Evolutionary conservation across 2,329 filamentous ascomycete species (phyloP).

Genomic region (Trichophyton benhamiae): DNA sequence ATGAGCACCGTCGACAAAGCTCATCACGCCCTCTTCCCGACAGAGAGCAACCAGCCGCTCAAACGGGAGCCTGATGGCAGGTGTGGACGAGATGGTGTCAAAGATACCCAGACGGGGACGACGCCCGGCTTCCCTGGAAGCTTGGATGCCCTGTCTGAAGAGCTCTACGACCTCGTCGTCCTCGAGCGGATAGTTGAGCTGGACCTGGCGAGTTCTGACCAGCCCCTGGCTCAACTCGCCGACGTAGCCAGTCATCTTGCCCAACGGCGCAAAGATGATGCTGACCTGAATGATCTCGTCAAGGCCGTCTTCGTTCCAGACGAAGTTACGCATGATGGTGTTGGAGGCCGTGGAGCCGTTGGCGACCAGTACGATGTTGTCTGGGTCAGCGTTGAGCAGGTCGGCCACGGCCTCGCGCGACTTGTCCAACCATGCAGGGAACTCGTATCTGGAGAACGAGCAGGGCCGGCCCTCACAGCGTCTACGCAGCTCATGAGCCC

Average conservation of each 20-base stretch:
- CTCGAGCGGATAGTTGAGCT: slow-evolving; percentile 55
- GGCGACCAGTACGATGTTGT: slow-evolving; percentile 61
- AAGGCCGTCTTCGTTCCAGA: slow-evolving; percentile 44
- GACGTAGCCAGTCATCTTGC: slow-evolving; percentile 59
- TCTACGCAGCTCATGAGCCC: slow-evolving; percentile 55
- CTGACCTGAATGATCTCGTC: slow-evolving; percentile 67
- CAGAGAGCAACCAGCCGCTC: slow-evolving; percentile 54
- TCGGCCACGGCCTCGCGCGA: slow-evolving; percentile 52
- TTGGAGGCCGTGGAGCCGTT: slow-evolving; percentile 65
- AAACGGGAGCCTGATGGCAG: slow-evolving; percentile 70
- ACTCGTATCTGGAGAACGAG: slow-evolving; percentile 59
- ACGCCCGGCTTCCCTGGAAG: slow-evolving; percentile 45
- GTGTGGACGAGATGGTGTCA: slow-evolving; percentile 67
- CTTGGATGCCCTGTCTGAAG: slow-evolving; percentile 49
- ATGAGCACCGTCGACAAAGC: slow-evolving; percentile 74
- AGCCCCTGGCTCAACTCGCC: slow-evolving; percentile 46
- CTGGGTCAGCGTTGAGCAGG: slow-evolving; percentile 52
- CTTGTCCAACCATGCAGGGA: slow-evolving; percentile 50
- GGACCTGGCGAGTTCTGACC: slow-evolving; percentile 42
- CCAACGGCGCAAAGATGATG: slow-evolving; percentile 66
- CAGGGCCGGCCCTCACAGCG: slow-evolving; percentile 58
- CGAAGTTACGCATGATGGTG: slow-evolving; percentile 62
- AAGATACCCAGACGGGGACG: slow-evolving; percentile 60
- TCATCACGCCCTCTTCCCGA: slow-evolving; percentile 54
- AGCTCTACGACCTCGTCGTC: slow-evolving; percentile 52